Conservation (phyloP, 2,329 filamentous ascomycete species). For the Microsporum audouinii region DNA sequence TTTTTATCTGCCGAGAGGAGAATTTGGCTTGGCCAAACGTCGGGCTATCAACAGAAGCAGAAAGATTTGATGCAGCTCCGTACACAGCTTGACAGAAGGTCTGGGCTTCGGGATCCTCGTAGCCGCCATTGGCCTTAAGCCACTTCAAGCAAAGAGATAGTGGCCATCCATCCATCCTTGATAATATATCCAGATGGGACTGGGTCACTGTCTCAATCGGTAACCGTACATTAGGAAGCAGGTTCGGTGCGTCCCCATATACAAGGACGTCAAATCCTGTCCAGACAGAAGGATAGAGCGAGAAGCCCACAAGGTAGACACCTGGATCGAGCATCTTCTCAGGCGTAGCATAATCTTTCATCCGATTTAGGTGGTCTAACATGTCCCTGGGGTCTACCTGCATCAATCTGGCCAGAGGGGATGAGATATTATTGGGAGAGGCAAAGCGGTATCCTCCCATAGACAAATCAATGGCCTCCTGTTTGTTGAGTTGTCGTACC, state of each 20-base stretch:
- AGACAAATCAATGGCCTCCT: conserved; percentile 53
- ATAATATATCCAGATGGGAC: conserved; percentile 45
- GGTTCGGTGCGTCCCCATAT: conserved; percentile 43
- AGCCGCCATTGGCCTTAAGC: conserved; percentile 21
- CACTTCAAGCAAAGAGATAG: conserved; percentile 27
- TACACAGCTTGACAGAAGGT: conserved; percentile 39
- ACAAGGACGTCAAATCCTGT: conserved; percentile 55
- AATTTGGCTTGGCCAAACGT: conserved; percentile 28
- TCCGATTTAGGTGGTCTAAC: conserved; percentile 48
- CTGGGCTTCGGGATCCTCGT: conserved; percentile 18
- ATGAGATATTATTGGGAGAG: conserved; percentile 53
- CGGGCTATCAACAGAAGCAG: conserved; percentile 37
- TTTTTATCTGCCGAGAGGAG: conserved; percentile 27
- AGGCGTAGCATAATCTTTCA: conserved; percentile 44
- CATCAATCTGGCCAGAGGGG: conserved; percentile 59
- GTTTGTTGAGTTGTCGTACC: conserved; percentile 50
- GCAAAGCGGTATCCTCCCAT: conserved; percentile 71
- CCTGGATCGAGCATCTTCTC: conserved; percentile 23
- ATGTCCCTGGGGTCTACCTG: conserved; percentile 58
- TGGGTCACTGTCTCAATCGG: conserved; percentile 43
- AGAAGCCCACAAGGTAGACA: conserved; percentile 34
- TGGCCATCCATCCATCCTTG: conserved; percentile 32
- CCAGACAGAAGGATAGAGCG: conserved; percentile 39
- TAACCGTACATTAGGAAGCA: conserved; percentile 50
- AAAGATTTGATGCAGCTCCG: conserved; percentile 27